Percentiles rank a stretch among this genome's conserved stretches.
These are phyloP conservation scores for Puccinia coronata DNA, from an alignment of 1,284 basidiomycete genomes.

Conservation along the genomic window DNA sequence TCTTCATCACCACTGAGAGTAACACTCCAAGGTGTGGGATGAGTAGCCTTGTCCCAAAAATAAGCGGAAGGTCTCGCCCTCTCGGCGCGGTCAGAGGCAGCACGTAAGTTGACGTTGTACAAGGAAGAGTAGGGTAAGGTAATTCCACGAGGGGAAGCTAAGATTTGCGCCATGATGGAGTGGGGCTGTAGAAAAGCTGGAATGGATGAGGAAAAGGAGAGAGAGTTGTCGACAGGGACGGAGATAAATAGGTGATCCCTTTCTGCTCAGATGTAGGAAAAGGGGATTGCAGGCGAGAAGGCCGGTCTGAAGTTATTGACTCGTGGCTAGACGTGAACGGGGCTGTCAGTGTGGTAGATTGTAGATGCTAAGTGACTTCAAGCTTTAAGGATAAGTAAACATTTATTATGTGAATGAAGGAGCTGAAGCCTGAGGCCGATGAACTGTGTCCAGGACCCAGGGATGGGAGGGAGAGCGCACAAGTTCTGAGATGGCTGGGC, in stretches of 20 bases:
- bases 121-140: constrained; percentile 34
- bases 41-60: constrained; percentile 45
- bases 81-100: not conserved
- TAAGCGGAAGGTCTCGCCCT: constrained; percentile 12
- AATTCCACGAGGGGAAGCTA: not conserved
- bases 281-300: not conserved
- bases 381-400: not conserved
- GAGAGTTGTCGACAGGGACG: not conserved
- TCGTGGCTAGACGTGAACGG: not conserved
- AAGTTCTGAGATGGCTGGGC: not conserved
- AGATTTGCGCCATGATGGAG: constrained; percentile 18
- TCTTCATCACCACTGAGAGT: not conserved
- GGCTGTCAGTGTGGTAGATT: not conserved
- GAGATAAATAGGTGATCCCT: not conserved
- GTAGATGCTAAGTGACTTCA: not conserved
- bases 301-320: not conserved
- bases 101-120: constrained; percentile 2
- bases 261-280: not conserved
- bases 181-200: not conserved
- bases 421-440: not conserved
- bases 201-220: not conserved
- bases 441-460: not conserved
- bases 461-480: not conserved
- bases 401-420: not conserved
- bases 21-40: not conserved